phyloP scores from a whole-genome alignment of 306 rosid genomes.

The Lotus japonicus region DNA sequence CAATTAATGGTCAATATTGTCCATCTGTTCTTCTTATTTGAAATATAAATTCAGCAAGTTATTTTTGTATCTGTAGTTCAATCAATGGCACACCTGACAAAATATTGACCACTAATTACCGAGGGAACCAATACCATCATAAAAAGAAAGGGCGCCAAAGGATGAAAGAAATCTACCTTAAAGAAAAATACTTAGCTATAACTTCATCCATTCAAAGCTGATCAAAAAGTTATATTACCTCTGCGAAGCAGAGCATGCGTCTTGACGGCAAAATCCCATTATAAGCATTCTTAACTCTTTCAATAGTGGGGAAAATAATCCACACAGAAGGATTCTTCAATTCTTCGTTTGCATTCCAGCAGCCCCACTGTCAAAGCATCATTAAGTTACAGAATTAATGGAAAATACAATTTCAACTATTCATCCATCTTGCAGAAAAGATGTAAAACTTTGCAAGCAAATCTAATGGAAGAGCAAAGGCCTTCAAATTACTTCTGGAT shows the following conservation, averaged over 20 bases:
- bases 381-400: conserved; percentile 19
- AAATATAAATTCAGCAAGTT: conserved; percentile 5
- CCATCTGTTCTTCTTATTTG: background rate
- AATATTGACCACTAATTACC: background rate
- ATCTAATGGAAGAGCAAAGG: background rate
- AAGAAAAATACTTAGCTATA: background rate
- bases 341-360: conserved; percentile 72
- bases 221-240: conserved; percentile 38
- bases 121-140: background rate
- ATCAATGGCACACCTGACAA: background rate
- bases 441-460: conserved; percentile 9
- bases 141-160: background rate
- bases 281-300: conserved; percentile 52
- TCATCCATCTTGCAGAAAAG: conserved; percentile 9
- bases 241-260: conserved; percentile 69
- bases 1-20: background rate
- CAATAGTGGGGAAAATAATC: conserved; percentile 67
- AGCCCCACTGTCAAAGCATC: conserved; percentile 65
- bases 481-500: conserved; percentile 55
- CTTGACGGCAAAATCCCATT: conserved; percentile 60
- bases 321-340: conserved; percentile 57
- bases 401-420: background rate
- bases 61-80: background rate
- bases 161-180: background rate
- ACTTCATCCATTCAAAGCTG: conserved; percentile 5